These are phyloP conservation scores for Fusarium verrucosum DNA, from an alignment of 2,329 filamentous ascomycete species.

Conservation along the genomic window DNA sequence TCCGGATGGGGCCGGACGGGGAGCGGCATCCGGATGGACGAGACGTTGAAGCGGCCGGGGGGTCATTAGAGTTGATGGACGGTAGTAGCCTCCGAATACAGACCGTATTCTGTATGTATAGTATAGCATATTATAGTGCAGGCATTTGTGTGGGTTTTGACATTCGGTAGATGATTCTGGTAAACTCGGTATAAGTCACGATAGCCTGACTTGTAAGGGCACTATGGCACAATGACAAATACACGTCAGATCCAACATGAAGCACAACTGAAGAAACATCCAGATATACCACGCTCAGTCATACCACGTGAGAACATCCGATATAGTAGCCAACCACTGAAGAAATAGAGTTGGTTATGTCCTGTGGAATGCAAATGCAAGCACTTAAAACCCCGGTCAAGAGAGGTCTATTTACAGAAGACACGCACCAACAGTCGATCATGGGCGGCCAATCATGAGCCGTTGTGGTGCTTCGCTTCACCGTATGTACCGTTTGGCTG, in stretches of 20 bases:
- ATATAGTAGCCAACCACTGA: not conserved
- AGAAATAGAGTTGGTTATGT: slow-evolving; percentile 1
- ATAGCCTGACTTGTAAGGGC: slow-evolving; percentile 5
- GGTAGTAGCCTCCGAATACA: no score
- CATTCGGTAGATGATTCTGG: slow-evolving; percentile 21
- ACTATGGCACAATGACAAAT: not conserved
- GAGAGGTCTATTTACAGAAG: slow-evolving; percentile 30
- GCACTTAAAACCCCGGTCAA: slow-evolving; percentile 44
- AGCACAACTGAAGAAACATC: not conserved
- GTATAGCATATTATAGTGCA: not conserved
- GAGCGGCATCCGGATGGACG: slow-evolving; percentile 26
- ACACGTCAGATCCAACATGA: not conserved
- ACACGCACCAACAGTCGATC: slow-evolving; percentile 9
- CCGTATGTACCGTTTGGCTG: slow-evolving; percentile 32
- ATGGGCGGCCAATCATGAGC: slow-evolving; percentile 32
- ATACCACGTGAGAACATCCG: not conserved
- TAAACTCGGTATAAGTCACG: slow-evolving; percentile 1
- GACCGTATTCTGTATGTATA: no score
- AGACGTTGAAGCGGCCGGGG: slow-evolving; percentile 10
- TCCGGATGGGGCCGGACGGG: slow-evolving; percentile 35
- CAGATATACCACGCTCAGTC: no score
- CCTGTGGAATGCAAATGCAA: slow-evolving; percentile 31
- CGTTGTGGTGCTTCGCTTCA: slow-evolving; percentile 6
- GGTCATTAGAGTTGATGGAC: slow-evolving; percentile 7
- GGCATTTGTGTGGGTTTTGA: slow-evolving; percentile 4